A percentile compares a stretch with the other conserved stretches of the same genome.
Evolutionary conservation across 768 basidiomycete genomes (phyloP).

Genomic region (Boletus insuetus): DNA sequence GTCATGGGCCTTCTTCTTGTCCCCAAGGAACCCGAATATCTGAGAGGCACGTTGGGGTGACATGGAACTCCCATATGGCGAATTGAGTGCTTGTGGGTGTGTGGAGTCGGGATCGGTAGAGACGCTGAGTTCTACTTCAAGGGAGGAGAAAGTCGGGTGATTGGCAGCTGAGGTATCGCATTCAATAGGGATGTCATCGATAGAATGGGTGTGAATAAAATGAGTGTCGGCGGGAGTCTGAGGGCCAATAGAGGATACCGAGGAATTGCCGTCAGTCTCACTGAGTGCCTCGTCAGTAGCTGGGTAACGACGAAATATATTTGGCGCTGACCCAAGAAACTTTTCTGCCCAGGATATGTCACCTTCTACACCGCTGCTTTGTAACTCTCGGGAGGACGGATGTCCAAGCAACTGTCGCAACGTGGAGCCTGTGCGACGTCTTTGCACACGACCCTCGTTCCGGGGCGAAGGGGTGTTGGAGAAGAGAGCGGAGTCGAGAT

Average conservation of each 20-base stretch:
- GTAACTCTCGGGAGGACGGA: constrained; percentile 32
- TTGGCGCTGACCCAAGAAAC: constrained; percentile 54
- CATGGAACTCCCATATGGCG: constrained; percentile 41
- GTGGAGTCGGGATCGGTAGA: constrained; percentile 45
- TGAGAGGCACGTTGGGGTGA: constrained; percentile 72
- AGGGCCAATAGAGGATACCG: constrained; percentile 49
- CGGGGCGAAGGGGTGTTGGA: constrained; percentile 49
- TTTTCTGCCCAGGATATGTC: constrained; percentile 87
- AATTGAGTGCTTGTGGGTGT: constrained; percentile 15
- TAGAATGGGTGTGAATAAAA: constrained; percentile 41
- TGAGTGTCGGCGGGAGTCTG: constrained; percentile 46
- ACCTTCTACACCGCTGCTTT: constrained; percentile 50
- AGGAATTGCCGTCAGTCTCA: constrained; percentile 43
- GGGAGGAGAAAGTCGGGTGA: constrained; percentile 56
- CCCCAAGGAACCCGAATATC: constrained; percentile 69
- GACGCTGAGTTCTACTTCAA: constrained; percentile 71
- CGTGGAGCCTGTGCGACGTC: constrained; percentile 65
- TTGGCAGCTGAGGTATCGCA: constrained; percentile 41
- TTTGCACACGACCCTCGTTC: constrained; percentile 48
- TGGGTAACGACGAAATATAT: not conserved
- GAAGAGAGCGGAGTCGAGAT: constrained; percentile 58
- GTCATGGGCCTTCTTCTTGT: constrained; percentile 39
- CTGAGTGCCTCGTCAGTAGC: constrained; percentile 29
- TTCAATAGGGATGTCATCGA: constrained; percentile 39
- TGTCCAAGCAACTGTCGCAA: constrained; percentile 69